A percentile compares a stretch with the other conserved stretches of the same genome.
Evolutionary conservation across 2,329 filamentous ascomycete species (phyloP).

Genomic region (Graphiopsis chlorocephala): DNA sequence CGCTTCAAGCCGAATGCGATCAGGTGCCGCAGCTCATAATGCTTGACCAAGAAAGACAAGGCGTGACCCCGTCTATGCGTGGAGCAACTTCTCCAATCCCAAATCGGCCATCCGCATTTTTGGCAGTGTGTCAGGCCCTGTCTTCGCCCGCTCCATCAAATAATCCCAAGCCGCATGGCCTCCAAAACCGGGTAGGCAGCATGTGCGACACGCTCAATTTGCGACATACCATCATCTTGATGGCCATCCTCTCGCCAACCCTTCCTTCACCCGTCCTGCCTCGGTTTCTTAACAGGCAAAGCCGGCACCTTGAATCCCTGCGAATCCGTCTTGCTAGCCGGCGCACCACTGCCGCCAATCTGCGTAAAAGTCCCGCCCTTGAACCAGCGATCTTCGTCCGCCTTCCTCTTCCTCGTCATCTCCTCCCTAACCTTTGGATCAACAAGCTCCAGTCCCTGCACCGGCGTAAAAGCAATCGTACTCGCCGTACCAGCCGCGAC

Average conservation of each 20-base stretch:
- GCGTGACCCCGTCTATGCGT: too few species aligned
- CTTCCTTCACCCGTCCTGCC: slow-evolving; percentile 16
- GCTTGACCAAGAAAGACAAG: neutral
- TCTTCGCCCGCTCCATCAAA: neutral
- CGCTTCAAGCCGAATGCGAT: neutral
- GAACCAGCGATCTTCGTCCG: slow-evolving; percentile 94
- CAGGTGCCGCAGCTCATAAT: neutral
- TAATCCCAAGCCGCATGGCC: neutral
- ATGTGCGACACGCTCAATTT: neutral
- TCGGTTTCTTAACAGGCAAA: slow-evolving; percentile 65
- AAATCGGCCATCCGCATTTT: neutral
- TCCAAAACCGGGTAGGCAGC: neutral
- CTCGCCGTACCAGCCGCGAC: slow-evolving; percentile 59
- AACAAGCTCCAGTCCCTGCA: slow-evolving; percentile 91
- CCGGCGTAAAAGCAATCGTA: slow-evolving; percentile 87
- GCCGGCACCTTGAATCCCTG: slow-evolving; percentile 80
- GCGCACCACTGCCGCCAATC: slow-evolving; percentile 50
- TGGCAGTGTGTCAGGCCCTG: neutral
- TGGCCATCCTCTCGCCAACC: neutral
- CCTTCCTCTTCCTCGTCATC: slow-evolving; percentile 84
- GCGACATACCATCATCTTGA: neutral
- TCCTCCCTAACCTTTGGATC: slow-evolving; percentile 89
- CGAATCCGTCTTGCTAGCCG: slow-evolving; percentile 53
- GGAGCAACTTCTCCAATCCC: neutral
- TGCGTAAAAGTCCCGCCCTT: slow-evolving; percentile 97